A percentile compares a stretch with the other conserved stretches of the same genome.
phyloP scores from a whole-genome alignment of 2,329 filamentous ascomycete genomes.

The Clonostachys sp. region DNA sequence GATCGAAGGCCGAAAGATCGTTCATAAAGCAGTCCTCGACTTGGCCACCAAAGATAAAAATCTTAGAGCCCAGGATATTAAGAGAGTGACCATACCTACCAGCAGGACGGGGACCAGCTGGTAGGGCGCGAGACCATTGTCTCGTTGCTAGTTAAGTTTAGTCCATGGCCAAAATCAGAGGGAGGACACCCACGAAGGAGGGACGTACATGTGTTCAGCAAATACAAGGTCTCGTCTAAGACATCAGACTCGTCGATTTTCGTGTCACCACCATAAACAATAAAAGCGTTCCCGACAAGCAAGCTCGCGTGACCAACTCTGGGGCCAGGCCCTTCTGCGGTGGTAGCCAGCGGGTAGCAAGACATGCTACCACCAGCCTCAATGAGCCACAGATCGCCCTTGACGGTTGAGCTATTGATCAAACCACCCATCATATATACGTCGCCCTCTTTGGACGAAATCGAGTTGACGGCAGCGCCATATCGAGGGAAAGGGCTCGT shows the following conservation, averaged over 20 bases:
- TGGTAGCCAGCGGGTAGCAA: slow-evolving; percentile 88
- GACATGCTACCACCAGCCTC: slow-evolving; percentile 84
- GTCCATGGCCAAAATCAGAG: slow-evolving; percentile 1
- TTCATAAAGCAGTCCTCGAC: slow-evolving; percentile 99
- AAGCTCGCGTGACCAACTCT: slow-evolving; percentile 92
- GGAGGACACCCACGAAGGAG: background rate
- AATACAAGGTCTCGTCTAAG: slow-evolving; percentile 90
- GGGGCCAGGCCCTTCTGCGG: slow-evolving; percentile 89
- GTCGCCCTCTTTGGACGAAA: slow-evolving; percentile 92
- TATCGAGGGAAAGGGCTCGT: slow-evolving; percentile 92
- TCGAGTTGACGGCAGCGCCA: slow-evolving; percentile 90
- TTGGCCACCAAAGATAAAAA: slow-evolving; percentile 96
- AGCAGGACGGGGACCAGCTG: slow-evolving; percentile 77
- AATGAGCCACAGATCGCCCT: slow-evolving; percentile 96
- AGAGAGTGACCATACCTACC: slow-evolving; percentile 94
- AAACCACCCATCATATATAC: slow-evolving; percentile 97
- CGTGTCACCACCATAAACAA: slow-evolving; percentile 97
- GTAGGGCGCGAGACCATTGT: slow-evolving; percentile 94
- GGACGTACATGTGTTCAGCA: slow-evolving; percentile 90
- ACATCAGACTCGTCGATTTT: slow-evolving; percentile 92
- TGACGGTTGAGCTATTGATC: slow-evolving; percentile 91
- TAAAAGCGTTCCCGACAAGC: slow-evolving; percentile 96
- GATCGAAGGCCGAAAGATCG: slow-evolving; percentile 88
- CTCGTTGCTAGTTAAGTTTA: slow-evolving; percentile 65
- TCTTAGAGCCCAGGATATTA: slow-evolving; percentile 94